phyloP scores from a whole-genome alignment of 2,329 filamentous ascomycete species.

The Cytospora chrysosperma region DNA sequence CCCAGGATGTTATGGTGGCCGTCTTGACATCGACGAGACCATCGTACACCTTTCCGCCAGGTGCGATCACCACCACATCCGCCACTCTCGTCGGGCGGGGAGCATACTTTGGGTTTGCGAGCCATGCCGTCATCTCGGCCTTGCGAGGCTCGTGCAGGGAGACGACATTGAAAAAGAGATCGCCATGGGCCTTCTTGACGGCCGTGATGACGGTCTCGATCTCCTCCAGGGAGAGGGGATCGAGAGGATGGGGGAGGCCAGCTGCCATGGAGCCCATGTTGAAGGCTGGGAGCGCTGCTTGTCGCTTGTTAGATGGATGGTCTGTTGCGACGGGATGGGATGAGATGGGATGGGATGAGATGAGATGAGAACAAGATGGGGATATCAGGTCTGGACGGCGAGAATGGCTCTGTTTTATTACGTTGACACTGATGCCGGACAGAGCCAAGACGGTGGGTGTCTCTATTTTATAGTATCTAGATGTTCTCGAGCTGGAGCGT shows the following conservation, averaged over 20 bases:
- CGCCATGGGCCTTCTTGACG: slow-evolving; percentile 66
- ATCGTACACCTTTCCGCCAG: slow-evolving; percentile 78
- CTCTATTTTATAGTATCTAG: not conserved
- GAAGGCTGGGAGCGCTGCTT: not conserved
- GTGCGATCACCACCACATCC: slow-evolving; percentile 79
- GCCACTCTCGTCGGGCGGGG: slow-evolving; percentile 70
- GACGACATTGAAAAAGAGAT: slow-evolving; percentile 83
- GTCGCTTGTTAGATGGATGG: not conserved
- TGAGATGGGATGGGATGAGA: not conserved
- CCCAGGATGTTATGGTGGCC: slow-evolving; percentile 70
- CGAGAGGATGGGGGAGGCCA: slow-evolving; percentile 63
- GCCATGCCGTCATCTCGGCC: slow-evolving; percentile 77
- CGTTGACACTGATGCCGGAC: not conserved
- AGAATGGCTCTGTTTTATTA: not conserved
- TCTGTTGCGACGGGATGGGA: no score
- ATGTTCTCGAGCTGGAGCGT: not conserved
- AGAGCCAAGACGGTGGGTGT: not conserved
- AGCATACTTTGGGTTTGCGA: slow-evolving; percentile 60
- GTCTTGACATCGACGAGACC: slow-evolving; percentile 72
- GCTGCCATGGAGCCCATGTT: slow-evolving; percentile 26
- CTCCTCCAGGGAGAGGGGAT: slow-evolving; percentile 71
- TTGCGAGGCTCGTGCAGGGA: slow-evolving; percentile 84
- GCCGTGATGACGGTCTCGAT: slow-evolving; percentile 70
- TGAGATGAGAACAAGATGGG: not conserved
- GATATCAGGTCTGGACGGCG: not conserved